These are phyloP conservation scores for Pyrenophora teres DNA, from an alignment of 2,329 filamentous ascomycete species.

Conservation along the genomic window DNA sequence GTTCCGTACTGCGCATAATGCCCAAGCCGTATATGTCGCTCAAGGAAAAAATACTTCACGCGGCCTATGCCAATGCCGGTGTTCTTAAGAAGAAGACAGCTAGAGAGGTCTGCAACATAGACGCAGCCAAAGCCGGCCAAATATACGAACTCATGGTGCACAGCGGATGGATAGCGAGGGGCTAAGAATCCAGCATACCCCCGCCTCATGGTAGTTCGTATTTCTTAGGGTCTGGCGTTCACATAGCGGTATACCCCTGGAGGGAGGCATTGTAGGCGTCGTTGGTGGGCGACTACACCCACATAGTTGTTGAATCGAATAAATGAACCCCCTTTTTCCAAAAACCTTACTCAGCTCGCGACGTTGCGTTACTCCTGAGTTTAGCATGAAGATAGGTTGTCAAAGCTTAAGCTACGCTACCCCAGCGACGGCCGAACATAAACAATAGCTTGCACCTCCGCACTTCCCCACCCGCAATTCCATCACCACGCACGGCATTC, in stretches of 20 bases:
- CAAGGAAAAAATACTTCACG: constrained; percentile 89
- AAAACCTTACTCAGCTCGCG: neutral
- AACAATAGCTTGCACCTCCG: constrained; percentile 23
- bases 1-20: constrained; percentile 79
- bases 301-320: constrained; percentile 11
- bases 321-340: neutral
- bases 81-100: constrained; percentile 92
- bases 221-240: constrained; percentile 7
- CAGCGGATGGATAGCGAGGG: constrained; percentile 88
- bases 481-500: constrained; percentile 13
- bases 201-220: neutral
- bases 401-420: constrained; percentile 9
- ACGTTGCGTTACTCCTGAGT: neutral
- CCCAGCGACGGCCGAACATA: constrained; percentile 18
- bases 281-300: neutral
- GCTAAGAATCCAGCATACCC: constrained; percentile 49
- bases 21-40: constrained; percentile 95
- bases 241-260: constrained; percentile 28
- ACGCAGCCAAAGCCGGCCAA: constrained; percentile 80
- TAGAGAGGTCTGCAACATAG: constrained; percentile 81
- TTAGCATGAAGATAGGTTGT: constrained; percentile 1
- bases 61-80: constrained; percentile 87
- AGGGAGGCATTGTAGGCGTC: constrained; percentile 10
- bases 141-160: constrained; percentile 96
- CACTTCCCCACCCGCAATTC: constrained; percentile 11